These are phyloP conservation scores for Pseudogymnoascus sp. DNA, from an alignment of 2,329 filamentous ascomycete species.

Conservation along the genomic window DNA sequence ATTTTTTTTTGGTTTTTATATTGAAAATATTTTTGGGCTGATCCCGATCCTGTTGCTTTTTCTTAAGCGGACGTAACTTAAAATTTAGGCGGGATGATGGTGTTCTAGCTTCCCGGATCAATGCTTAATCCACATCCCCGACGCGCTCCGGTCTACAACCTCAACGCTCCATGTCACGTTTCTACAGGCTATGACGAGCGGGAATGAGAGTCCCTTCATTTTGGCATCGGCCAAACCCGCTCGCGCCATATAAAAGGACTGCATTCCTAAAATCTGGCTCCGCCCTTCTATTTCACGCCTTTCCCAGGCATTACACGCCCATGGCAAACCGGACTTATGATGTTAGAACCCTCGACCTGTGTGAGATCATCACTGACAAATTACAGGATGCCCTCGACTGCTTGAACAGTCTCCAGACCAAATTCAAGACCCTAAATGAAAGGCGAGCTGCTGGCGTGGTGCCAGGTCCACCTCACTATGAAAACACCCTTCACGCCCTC, in stretches of 20 bases:
- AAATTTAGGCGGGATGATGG: not conserved
- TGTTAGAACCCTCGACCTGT: not conserved
- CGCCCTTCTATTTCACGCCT: not conserved
- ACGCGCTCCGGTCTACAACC: not conserved
- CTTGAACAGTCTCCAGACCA: slow-evolving; percentile 85
- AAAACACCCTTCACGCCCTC: not conserved
- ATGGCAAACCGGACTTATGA: slow-evolving; percentile 1
- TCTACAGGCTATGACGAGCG: not conserved
- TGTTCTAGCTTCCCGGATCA: not conserved
- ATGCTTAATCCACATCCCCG: not conserved
- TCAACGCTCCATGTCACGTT: not conserved
- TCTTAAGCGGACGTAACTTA: not conserved
- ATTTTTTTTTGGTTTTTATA: not conserved
- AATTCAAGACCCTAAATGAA: slow-evolving; percentile 70
- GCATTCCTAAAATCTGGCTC: not conserved
- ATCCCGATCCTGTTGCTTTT: not conserved
- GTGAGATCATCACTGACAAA: not conserved
- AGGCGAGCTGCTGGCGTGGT: slow-evolving; percentile 62
- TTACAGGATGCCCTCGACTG: slow-evolving; percentile 71
- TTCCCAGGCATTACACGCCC: not conserved
- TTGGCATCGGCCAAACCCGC: not conserved
- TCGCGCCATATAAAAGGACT: not conserved
- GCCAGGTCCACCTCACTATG: slow-evolving; percentile 2
- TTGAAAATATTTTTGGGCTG: not conserved
- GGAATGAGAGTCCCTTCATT: slow-evolving; percentile 1